These are phyloP conservation scores for Hermanozyma aechmeae DNA, from an alignment of 805 yeast species.

Conservation along the genomic window DNA sequence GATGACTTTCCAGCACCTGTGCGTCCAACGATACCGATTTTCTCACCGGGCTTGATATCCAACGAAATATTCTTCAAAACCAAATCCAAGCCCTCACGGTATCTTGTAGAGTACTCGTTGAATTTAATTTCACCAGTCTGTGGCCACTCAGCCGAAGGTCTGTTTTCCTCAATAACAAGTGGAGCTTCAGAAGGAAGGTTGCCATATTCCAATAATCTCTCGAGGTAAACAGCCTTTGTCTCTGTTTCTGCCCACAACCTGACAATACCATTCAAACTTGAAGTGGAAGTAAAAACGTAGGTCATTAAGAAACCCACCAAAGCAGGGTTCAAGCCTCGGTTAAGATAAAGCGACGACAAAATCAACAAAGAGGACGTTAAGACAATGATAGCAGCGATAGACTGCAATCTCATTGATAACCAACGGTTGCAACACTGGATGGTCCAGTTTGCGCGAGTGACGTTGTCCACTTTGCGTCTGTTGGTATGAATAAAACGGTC, in stretches of 20 bases:
- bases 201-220: slow-evolving; percentile 29
- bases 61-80: slow-evolving; percentile 15
- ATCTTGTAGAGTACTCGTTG: slow-evolving; percentile 15
- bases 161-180: slow-evolving; percentile 17
- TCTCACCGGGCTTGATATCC: slow-evolving; percentile 15
- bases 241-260: slow-evolving; percentile 27
- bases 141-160: slow-evolving; percentile 27
- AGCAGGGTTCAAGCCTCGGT: slow-evolving; percentile 19
- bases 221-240: slow-evolving; percentile 23
- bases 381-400: slow-evolving; percentile 24
- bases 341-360: slow-evolving; percentile 15
- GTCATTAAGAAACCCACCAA: slow-evolving; percentile 30
- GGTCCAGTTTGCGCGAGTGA: slow-evolving; percentile 13
- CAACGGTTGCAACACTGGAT: slow-evolving; percentile 21
- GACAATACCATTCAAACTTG: slow-evolving; percentile 20
- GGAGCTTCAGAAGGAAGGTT: slow-evolving; percentile 15
- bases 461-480: slow-evolving; percentile 15
- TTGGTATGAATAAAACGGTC: slow-evolving; percentile 20
- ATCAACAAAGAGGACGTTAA: slow-evolving; percentile 19
- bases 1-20: slow-evolving; percentile 24
- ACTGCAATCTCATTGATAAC: slow-evolving; percentile 29
- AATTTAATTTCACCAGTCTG: slow-evolving; percentile 13
- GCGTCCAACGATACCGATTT: slow-evolving; percentile 21
- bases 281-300: slow-evolving; percentile 23
- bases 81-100: slow-evolving; percentile 17